Conservation (phyloP, 108 stramenopile species). For the Skeletonema menzelii region DNA sequence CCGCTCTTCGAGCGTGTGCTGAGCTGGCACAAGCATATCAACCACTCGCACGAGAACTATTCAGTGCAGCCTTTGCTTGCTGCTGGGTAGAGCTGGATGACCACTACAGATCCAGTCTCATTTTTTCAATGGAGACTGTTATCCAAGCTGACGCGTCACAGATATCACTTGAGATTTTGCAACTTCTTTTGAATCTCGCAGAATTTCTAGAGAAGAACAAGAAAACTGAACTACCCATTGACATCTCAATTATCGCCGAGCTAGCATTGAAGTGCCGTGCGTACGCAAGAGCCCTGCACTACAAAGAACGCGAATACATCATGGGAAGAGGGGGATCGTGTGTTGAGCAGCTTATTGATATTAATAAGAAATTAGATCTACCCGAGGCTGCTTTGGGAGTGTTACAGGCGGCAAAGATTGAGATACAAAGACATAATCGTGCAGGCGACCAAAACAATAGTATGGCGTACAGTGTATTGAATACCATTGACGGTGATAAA, state of each 20-base stretch:
- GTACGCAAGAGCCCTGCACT: conserved; percentile 95
- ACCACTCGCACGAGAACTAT: conserved; percentile 93
- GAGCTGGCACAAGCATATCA: conserved; percentile 93
- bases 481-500: conserved; percentile 26
- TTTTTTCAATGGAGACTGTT: conserved; percentile 86
- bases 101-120: conserved; percentile 68
- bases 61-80: conserved; percentile 96
- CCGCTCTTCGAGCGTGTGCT: conserved; percentile 91
- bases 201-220: conserved; percentile 94
- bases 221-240: conserved; percentile 90
- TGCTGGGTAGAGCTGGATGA: conserved; percentile 92
- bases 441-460: conserved; percentile 26
- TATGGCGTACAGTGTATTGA: conserved; percentile 79
- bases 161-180: conserved; percentile 80
- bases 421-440: conserved; percentile 49
- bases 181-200: conserved; percentile 93
- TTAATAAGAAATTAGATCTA: conserved; percentile 96
- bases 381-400: conserved; percentile 97
- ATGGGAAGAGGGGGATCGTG: conserved; percentile 59
- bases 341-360: conserved; percentile 93
- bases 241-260: conserved; percentile 86
- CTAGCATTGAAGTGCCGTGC: conserved; percentile 95
- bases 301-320: conserved; percentile 92
- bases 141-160: conserved; percentile 87
- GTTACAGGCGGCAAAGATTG: conserved; percentile 87